Evolutionary conservation across 768 basidiomycete genomes (phyloP).

Genomic region (Amanita exitialis): DNA sequence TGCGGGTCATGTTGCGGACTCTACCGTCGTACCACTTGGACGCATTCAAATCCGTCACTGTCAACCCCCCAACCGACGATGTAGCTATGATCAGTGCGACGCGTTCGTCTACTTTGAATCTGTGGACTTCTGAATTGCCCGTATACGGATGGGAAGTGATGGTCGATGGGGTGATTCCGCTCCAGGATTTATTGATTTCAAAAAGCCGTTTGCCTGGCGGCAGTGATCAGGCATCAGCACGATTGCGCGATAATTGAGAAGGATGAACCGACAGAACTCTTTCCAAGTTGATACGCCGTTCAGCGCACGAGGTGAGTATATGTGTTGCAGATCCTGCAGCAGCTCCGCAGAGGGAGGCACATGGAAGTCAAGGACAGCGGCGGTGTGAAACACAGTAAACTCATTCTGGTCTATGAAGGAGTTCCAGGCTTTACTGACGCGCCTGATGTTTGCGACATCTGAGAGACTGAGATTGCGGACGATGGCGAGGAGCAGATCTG

Average conservation of each 20-base stretch:
- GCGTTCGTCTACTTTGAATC: conserved; percentile 68
- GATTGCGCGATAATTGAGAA: not conserved
- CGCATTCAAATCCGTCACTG: conserved; percentile 41
- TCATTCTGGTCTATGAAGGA: conserved; percentile 37
- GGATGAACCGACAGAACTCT: conserved; percentile 40
- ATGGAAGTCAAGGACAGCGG: conserved; percentile 43
- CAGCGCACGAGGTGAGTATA: conserved; percentile 25
- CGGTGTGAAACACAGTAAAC: conserved; percentile 44
- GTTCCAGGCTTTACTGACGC: conserved; percentile 37
- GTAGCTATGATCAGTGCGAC: conserved; percentile 54
- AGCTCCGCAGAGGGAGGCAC: conserved; percentile 17
- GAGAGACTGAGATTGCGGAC: conserved; percentile 40
- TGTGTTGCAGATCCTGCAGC: conserved; percentile 19
- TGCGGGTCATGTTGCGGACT: conserved; percentile 11
- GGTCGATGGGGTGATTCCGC: conserved; percentile 34
- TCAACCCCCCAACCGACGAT: conserved; percentile 37
- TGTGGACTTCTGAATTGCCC: conserved; percentile 41
- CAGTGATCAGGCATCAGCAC: not conserved
- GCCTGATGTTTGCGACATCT: conserved; percentile 24
- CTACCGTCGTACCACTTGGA: conserved; percentile 2
- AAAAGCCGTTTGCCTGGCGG: conserved; percentile 33
- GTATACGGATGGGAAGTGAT: conserved; percentile 22
- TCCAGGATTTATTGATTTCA: conserved; percentile 42
- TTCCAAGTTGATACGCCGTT: conserved; percentile 40
- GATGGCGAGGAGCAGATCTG: conserved; percentile 45